A percentile compares a stretch with the other conserved stretches of the same genome.
phyloP scores from a whole-genome alignment of 2,329 filamentous ascomycete species.

The Fusarium abutilonis region DNA sequence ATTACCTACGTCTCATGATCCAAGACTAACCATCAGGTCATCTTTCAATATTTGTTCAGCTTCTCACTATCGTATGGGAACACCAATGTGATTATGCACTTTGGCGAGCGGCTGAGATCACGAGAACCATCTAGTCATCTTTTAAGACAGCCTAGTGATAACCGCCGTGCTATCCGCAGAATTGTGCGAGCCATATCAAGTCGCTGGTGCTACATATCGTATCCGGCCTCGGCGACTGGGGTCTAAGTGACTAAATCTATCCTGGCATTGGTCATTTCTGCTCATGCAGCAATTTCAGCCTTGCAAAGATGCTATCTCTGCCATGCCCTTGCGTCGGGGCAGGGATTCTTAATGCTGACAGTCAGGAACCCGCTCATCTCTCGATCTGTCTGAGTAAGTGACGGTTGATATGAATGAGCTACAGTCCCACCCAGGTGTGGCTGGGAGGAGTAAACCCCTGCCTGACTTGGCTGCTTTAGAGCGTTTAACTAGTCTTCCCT shows the following conservation, averaged over 20 bases:
- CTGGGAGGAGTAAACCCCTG: neutral
- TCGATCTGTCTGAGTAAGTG: slow-evolving; percentile 10
- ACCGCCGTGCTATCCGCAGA: neutral
- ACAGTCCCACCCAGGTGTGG: neutral
- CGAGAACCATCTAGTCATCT: slow-evolving; percentile 4
- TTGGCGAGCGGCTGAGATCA: slow-evolving; percentile 27
- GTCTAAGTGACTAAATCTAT: slow-evolving; percentile 15
- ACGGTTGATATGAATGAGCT: neutral
- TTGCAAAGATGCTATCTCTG: neutral
- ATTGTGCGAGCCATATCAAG: slow-evolving; percentile 9
- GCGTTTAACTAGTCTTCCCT: neutral
- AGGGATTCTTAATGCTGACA: slow-evolving; percentile 1
- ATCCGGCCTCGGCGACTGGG: slow-evolving; percentile 5
- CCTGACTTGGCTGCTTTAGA: neutral
- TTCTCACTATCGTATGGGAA: slow-evolving; percentile 19
- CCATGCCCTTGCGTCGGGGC: slow-evolving; percentile 3
- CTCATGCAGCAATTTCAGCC: slow-evolving; percentile 5
- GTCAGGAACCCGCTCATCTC: slow-evolving; percentile 11
- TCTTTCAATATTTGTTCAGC: slow-evolving; percentile 22
- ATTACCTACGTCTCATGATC: slow-evolving; percentile 10
- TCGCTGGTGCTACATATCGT: slow-evolving; percentile 13
- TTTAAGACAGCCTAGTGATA: slow-evolving; percentile 10
- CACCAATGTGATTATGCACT: slow-evolving; percentile 30
- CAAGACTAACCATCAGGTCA: slow-evolving; percentile 28
- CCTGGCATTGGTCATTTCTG: slow-evolving; percentile 14